Evolutionary conservation across 2,329 filamentous ascomycete genomes (phyloP).

Genomic region (Fusarium agapanthi): DNA sequence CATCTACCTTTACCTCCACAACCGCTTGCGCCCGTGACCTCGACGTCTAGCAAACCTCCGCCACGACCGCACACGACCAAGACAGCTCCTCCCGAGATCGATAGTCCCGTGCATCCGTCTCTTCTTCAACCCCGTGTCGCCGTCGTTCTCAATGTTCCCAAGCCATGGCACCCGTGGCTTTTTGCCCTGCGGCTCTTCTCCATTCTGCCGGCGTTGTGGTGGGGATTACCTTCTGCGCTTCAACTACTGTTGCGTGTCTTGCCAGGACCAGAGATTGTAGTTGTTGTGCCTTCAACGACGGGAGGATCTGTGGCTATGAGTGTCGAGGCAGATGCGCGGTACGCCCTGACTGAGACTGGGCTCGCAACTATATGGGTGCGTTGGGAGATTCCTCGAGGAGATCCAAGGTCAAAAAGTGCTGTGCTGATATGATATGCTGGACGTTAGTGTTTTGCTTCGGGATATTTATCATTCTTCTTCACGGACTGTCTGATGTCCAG

Average conservation of each 20-base stretch:
- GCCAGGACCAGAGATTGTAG: slow-evolving; percentile 46
- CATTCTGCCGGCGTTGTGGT: slow-evolving; percentile 75
- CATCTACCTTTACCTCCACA: slow-evolving; percentile 35
- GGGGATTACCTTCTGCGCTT: slow-evolving; percentile 74
- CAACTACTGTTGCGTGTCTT: slow-evolving; percentile 73
- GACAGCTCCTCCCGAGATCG: slow-evolving; percentile 5
- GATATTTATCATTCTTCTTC: slow-evolving; percentile 83
- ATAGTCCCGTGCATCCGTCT: slow-evolving; percentile 46
- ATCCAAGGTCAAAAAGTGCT: neutral
- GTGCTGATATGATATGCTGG: slow-evolving; percentile 15
- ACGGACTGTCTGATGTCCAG: slow-evolving; percentile 86
- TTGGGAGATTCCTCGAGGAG: slow-evolving; percentile 21
- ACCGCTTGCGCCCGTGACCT: slow-evolving; percentile 22
- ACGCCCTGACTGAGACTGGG: slow-evolving; percentile 70
- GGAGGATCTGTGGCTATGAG: slow-evolving; percentile 28
- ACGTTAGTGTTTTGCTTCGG: slow-evolving; percentile 75
- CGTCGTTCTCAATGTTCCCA: slow-evolving; percentile 77
- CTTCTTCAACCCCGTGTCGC: slow-evolving; percentile 80
- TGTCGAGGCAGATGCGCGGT: slow-evolving; percentile 41
- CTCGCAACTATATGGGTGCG: slow-evolving; percentile 79
- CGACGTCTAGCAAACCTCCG: slow-evolving; percentile 14
- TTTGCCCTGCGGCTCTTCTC: slow-evolving; percentile 77
- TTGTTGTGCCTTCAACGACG: slow-evolving; percentile 40
- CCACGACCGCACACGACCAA: neutral
- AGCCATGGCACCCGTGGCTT: slow-evolving; percentile 76